Evolutionary conservation across 140 eudicot genomes (phyloP), one percentile per base, ranked within the genome.

Genomic region (Ambrosia hybrid): DNA sequence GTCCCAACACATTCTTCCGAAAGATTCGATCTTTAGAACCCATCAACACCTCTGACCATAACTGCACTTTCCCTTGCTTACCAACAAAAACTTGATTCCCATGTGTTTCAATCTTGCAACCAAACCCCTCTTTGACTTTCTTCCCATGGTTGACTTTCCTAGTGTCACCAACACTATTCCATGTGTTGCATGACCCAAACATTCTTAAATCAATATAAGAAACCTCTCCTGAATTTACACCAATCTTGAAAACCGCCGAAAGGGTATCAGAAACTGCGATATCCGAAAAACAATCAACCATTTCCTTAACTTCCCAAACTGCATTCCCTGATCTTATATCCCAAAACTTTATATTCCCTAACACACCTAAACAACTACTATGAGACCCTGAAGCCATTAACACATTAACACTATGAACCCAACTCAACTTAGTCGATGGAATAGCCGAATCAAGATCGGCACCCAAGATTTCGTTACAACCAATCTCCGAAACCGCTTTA

Each of bases 11-110:
- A 45, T 87, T 89, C 81, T 81, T 89, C 80, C 88, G 84, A 14
- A 89, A 87, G 10, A 89, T 86, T 74, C 91, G 84, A 64, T 48
- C 79, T 68, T 78, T 87, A 6, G 82, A 70, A 56, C 87, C 95
- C 36, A 80, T 55, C 60, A 81, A 49, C 45, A 89, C 96, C 78
- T 92, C 96, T 0, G 96, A 85, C 96, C 98, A 92, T 58, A 89
- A 62, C 73, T 87, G 89, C 37, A 92, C 53, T 37, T 87, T 84
- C 4, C 91, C 90, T 41, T 85, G 89, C 64, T 87, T 89, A 59
- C 95, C 84, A 37, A 89, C 84, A 72, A 92, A 87, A 21, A 92
- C 82, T 71, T 87, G 88, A 66, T 79, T 80, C 15, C 96, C 98
- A 70, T 87, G 90, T 53, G 86, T 67, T 36, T 83, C 87, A 12